phyloP scores from a whole-genome alignment of 2,329 filamentous ascomycete species.

The Orbilia quercus region DNA sequence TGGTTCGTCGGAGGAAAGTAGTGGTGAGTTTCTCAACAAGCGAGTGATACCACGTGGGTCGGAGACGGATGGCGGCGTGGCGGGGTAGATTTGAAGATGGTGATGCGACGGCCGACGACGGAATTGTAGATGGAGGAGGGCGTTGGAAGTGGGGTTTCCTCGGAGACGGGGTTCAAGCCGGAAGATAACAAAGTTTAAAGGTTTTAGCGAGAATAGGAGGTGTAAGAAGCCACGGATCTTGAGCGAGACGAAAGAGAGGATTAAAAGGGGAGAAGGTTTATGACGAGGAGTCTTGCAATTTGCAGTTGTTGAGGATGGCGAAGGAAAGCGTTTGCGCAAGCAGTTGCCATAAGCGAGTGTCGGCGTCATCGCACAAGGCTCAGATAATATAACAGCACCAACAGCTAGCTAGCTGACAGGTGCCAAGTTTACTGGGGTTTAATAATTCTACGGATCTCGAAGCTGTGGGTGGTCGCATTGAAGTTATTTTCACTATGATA shows the following conservation, averaged over 20 bases:
- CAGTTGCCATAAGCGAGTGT: slow-evolving; percentile 37
- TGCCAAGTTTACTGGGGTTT: slow-evolving; percentile 2
- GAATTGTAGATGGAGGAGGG: background rate
- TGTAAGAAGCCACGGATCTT: background rate
- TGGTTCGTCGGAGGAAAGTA: background rate
- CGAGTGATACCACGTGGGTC: background rate
- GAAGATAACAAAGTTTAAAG: background rate
- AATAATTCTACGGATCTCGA: background rate
- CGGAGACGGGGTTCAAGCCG: background rate
- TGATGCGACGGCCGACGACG: slow-evolving; percentile 5
- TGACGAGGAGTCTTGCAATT: slow-evolving; percentile 7
- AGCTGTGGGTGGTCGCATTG: slow-evolving; percentile 1
- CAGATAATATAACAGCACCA: slow-evolving; percentile 10
- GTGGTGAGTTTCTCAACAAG: background rate
- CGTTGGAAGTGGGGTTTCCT: slow-evolving; percentile 14
- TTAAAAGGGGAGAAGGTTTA: slow-evolving; percentile 32
- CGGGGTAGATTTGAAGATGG: slow-evolving; percentile 20
- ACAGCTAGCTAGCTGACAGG: slow-evolving; percentile 21
- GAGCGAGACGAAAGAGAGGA: slow-evolving; percentile 7
- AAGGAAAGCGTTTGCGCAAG: slow-evolving; percentile 45
- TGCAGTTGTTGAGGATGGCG: slow-evolving; percentile 11
- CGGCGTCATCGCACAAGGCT: slow-evolving; percentile 34
- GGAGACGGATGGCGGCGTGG: slow-evolving; percentile 3
- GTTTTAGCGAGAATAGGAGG: background rate
- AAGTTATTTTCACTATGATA: slow-evolving; percentile 19